Percentiles rank a stretch among this genome's conserved stretches.
phyloP scores from a whole-genome alignment of 2,329 filamentous ascomycete genomes.

The Sclerotinia minor region DNA sequence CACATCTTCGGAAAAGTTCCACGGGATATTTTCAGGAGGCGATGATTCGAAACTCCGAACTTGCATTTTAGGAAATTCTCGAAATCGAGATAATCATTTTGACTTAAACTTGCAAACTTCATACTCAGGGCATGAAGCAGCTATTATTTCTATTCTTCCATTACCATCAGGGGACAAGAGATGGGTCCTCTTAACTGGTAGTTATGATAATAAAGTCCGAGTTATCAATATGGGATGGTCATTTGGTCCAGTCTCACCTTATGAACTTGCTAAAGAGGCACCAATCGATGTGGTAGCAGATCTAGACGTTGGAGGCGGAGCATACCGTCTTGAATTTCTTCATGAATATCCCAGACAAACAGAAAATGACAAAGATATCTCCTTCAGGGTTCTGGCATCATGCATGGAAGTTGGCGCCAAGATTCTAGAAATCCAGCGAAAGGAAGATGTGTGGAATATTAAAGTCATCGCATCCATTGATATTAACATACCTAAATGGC shows the following conservation, averaged over 20 bases:
- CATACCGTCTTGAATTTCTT: slow-evolving; percentile 79
- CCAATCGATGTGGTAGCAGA: slow-evolving; percentile 13
- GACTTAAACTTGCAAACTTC: slow-evolving; percentile 17
- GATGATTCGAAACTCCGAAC: slow-evolving; percentile 56
- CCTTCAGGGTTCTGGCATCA: slow-evolving; percentile 68
- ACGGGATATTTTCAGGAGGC: slow-evolving; percentile 53
- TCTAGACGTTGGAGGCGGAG: slow-evolving; percentile 71
- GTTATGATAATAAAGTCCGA: slow-evolving; percentile 84
- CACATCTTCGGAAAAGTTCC: neutral
- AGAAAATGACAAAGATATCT: slow-evolving; percentile 29
- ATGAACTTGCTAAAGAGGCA: slow-evolving; percentile 44
- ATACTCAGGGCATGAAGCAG: slow-evolving; percentile 68
- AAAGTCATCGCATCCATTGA: slow-evolving; percentile 48
- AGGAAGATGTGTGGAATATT: slow-evolving; percentile 56
- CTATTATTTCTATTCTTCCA: slow-evolving; percentile 84
- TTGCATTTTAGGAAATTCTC: slow-evolving; percentile 12
- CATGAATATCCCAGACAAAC: slow-evolving; percentile 28
- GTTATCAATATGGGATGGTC: slow-evolving; percentile 53
- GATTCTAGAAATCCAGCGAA: slow-evolving; percentile 53
- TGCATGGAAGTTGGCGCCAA: slow-evolving; percentile 90
- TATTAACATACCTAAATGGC: slow-evolving; percentile 1
- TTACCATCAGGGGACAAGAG: slow-evolving; percentile 50
- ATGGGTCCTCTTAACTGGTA: slow-evolving; percentile 74
- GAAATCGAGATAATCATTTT: neutral
- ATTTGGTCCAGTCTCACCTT: neutral